Conservation (phyloP, 768 basidiomycete species). For the Gelatoporia subvermispora region DNA sequence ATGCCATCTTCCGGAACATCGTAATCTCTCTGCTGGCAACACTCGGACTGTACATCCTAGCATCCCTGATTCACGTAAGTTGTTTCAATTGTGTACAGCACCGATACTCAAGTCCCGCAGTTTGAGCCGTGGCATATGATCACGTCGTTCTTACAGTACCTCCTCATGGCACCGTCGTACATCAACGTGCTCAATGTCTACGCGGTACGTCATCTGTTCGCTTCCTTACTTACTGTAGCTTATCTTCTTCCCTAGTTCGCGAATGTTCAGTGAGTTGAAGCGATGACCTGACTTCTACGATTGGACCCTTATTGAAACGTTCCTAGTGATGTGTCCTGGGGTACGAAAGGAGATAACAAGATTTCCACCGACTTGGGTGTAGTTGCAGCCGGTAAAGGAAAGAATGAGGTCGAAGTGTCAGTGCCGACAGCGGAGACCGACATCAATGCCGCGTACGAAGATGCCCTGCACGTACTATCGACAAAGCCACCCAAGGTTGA, state of each 20-base stretch:
- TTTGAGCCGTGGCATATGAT: slow-evolving; percentile 99
- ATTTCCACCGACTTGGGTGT: slow-evolving; percentile 81
- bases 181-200: slow-evolving; percentile 93
- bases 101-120: slow-evolving; percentile 31
- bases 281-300: not conserved
- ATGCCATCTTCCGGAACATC: slow-evolving; percentile 80
- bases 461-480: slow-evolving; percentile 78
- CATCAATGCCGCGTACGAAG: slow-evolving; percentile 85
- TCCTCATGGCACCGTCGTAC: slow-evolving; percentile 90
- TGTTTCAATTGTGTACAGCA: not conserved
- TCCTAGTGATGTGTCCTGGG: slow-evolving; percentile 81
- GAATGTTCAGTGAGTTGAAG: slow-evolving; percentile 57
- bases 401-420: slow-evolving; percentile 81
- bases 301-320: not conserved
- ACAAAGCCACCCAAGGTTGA: slow-evolving; percentile 76
- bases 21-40: slow-evolving; percentile 84
- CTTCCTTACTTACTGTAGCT: slow-evolving; percentile 6
- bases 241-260: slow-evolving; percentile 50
- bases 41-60: slow-evolving; percentile 79
- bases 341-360: slow-evolving; percentile 93
- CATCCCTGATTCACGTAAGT: slow-evolving; percentile 81
- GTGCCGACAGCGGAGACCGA: slow-evolving; percentile 87
- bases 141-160: slow-evolving; percentile 90
- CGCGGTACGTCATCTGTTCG: slow-evolving; percentile 41
- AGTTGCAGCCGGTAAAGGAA: slow-evolving; percentile 58